Evolutionary conservation across 805 yeast species (phyloP), one percentile per base, ranked within the genome.

Genomic region (Wickerhamiella australiensis): DNA sequence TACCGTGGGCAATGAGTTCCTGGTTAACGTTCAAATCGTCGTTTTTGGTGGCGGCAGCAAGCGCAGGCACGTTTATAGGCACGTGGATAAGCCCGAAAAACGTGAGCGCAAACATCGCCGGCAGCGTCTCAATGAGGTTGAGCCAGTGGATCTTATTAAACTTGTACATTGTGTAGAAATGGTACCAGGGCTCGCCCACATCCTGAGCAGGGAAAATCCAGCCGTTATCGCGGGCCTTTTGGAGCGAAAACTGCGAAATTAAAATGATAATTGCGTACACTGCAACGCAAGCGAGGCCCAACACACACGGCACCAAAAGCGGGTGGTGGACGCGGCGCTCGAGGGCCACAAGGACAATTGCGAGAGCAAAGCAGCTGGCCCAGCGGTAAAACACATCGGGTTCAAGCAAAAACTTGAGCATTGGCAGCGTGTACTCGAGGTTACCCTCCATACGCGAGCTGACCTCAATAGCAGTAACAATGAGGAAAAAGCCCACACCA

Each of bases 1-100:
- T 74, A 2, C 98, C 98, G 66, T 92, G 98, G 0, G 96, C 96
- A 27, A 90, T 81, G 51, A 92, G 73, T 66, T 92, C 98, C 52
- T 88, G 74, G 64, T 92, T 95, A 37, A 92, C 95, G 62, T 88
- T 94, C 56, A 84, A 77, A 42, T 72, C 67, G 50, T 80, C 80
- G 75, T 84, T 81, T 2, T 85, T 85, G 0, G 85, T 75, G 5
- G 95, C 82, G 15, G 88, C 92, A 0, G 97, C 96, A 43, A 92
- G 71, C 0, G 98, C 97, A 1, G 98, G 98, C 12, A 92, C 96
- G 62, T 92, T 92, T 53, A 92, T 92, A 3, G 98, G 98, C 9
- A 92, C 98, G 59, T 92, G 98, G 50, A 92, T 68, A 36, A 92
- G 82, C 11, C 98, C 98, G 60, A 92, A 92, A 62, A 92, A 92